Evolutionary conservation across 768 basidiomycete genomes (phyloP).

Genomic region (Mycena belliarum): DNA sequence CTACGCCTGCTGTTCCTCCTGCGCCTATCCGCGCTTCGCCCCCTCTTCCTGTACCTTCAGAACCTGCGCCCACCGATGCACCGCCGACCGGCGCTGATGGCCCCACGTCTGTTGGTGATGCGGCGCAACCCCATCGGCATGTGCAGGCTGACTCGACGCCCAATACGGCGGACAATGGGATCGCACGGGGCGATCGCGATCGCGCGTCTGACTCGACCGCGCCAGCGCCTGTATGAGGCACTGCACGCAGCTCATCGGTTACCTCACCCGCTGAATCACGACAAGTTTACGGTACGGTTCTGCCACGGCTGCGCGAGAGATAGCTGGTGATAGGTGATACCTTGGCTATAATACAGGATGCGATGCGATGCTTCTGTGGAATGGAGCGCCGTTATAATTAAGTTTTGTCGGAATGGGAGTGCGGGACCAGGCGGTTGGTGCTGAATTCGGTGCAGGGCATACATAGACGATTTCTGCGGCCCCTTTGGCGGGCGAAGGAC

Average conservation of each 20-base stretch:
- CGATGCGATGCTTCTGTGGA: constrained; percentile 16
- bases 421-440: not conserved
- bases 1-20: not conserved
- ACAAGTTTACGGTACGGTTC: not conserved
- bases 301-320: not conserved
- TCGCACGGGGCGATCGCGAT: constrained; percentile 13
- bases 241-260: not conserved
- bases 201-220: not conserved
- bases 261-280: not conserved
- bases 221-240: constrained; percentile 8
- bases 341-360: not conserved
- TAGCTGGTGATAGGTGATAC: not conserved
- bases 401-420: constrained; percentile 6
- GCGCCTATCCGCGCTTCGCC: not conserved
- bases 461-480: not conserved
- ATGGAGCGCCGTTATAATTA: constrained; percentile 17
- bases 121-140: not conserved
- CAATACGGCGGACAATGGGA: constrained; percentile 21
- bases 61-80: not conserved
- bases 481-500: not conserved
- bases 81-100: not conserved
- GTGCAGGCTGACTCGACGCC: constrained; percentile 11
- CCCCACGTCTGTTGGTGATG: not conserved
- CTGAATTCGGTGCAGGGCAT: not conserved
- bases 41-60: not conserved